Conservation (phyloP, 208 protist species). For the Wallacemonas rigidus region DNA sequence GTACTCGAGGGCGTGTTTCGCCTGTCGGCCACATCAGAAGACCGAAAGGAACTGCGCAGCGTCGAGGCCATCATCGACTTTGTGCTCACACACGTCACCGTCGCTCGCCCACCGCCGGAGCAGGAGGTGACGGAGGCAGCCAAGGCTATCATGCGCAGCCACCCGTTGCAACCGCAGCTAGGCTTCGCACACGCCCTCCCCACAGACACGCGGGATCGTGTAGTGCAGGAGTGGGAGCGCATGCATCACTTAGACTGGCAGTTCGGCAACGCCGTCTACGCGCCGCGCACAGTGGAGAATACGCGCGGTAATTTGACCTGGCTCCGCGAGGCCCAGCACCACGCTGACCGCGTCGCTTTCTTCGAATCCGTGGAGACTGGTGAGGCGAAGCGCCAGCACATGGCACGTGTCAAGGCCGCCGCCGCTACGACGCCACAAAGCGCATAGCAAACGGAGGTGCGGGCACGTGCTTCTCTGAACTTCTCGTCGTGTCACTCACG, state of each 20-base stretch:
- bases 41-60: constrained; percentile 81
- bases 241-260: constrained; percentile 91
- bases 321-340: constrained; percentile 76
- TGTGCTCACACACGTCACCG: constrained; percentile 80
- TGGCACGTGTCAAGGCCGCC: constrained; percentile 63
- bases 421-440: constrained; percentile 15
- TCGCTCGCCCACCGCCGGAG: constrained; percentile 41
- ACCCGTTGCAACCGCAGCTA: constrained; percentile 82
- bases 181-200: constrained; percentile 88
- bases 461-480: too few relatives aligned
- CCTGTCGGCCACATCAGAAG: constrained; percentile 68
- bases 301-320: constrained; percentile 86
- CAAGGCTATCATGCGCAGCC: constrained; percentile 55
- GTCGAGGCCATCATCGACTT: constrained; percentile 86
- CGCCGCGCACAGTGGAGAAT: constrained; percentile 65
- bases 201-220: constrained; percentile 67
- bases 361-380: constrained; percentile 55
- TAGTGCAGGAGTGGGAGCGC: constrained; percentile 89
- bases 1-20: constrained; percentile 90
- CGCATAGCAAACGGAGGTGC: neutral
- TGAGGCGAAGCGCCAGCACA: constrained; percentile 66
- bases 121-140: constrained; percentile 61
- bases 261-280: constrained; percentile 91
- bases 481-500: too few relatives aligned
- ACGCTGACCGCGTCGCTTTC: constrained; percentile 62